Evolutionary conservation across 2,329 filamentous ascomycete genomes (phyloP).

Genomic region (Chalara sp.): DNA sequence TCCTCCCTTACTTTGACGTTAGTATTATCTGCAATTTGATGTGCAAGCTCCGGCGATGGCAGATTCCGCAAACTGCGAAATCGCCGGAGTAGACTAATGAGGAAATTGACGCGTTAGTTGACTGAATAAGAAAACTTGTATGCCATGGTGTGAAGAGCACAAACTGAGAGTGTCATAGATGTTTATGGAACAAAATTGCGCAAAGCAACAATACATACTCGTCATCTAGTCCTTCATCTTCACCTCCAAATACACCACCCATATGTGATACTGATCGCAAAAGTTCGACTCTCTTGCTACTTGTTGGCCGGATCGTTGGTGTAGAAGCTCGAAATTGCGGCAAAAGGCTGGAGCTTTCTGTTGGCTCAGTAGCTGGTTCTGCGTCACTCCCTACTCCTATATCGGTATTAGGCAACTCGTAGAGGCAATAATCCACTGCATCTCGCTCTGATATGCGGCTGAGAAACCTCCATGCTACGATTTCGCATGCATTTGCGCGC

Average conservation of each 20-base stretch:
- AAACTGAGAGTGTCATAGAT: too few relatives aligned
- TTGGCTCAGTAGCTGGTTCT: conserved; percentile 7
- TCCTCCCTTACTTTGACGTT: conserved; percentile 37
- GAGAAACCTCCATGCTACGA: conserved; percentile 74
- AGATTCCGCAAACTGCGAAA: not conserved
- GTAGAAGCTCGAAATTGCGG: conserved; percentile 20
- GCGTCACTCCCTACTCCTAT: conserved; percentile 1
- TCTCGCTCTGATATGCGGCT: conserved; percentile 65
- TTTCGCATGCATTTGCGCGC: conserved; percentile 69
- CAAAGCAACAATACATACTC: conserved; percentile 22
- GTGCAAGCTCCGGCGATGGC: too few relatives aligned
- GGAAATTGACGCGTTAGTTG: not conserved
- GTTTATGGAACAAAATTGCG: too few relatives aligned
- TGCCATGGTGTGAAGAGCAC: too few relatives aligned
- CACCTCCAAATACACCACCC: conserved; percentile 26
- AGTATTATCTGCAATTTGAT: not conserved
- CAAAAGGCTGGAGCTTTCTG: conserved; percentile 21
- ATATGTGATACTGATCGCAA: conserved; percentile 49
- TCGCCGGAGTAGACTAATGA: not conserved
- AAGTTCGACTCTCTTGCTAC: conserved; percentile 18
- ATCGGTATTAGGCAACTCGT: conserved; percentile 52
- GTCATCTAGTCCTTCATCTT: conserved; percentile 36
- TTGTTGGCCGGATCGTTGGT: conserved; percentile 10
- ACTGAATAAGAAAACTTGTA: too few relatives aligned
- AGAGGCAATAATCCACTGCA: conserved; percentile 66